Evolutionary conservation across 768 basidiomycete genomes (phyloP), one percentile per base, ranked within the genome.

Genomic region (Hysterangium stoloniferum): DNA sequence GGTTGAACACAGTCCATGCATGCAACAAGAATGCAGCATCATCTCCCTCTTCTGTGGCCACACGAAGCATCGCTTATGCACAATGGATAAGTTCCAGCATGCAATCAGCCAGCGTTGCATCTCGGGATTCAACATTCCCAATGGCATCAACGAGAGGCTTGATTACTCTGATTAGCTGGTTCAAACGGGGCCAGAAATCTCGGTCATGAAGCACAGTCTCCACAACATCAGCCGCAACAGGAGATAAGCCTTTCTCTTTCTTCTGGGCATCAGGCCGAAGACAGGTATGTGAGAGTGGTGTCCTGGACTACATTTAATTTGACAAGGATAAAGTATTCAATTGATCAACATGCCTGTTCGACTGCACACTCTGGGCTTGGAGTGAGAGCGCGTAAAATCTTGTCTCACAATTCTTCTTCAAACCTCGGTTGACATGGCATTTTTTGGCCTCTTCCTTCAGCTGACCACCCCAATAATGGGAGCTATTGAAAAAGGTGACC

Each of bases 401-500:
- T 6, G 61, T 58, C 45, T 66, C 61, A 4, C 44, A 56, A 20
- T 63, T 58, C 6, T 48, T 61, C 48, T 66, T 61, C 2, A 65
- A 43, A 15, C 38, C 45, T n/a, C 56, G 54, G 2, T 48, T 60
- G 5, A 63, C 32, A 1, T 53, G 48, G 4, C 46, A 31, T 24
- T 17, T 31, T 24, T 28, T 50, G 1, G 62, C 65, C 6, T 51
- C 44, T 1, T 40, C 15, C 17, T 55, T 36, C 2, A 67, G 51
- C 56, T 68, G 66, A n/a, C 62, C 64, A n/a, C 66, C 62, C 64
- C 66, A 67, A 51, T 64, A 65, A 37, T 67, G 65, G 2, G 63
- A 68, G 2, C 49, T 24, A 45, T 64, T 61, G 58, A 68, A 66
- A 51, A 66, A 68, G 5, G 60, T 46, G 2, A 66, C 62, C 24